These are phyloP conservation scores for Geranomyces michiganensis DNA, from an alignment of 192 early-diverging fungal genomes.

Conservation along the genomic window DNA sequence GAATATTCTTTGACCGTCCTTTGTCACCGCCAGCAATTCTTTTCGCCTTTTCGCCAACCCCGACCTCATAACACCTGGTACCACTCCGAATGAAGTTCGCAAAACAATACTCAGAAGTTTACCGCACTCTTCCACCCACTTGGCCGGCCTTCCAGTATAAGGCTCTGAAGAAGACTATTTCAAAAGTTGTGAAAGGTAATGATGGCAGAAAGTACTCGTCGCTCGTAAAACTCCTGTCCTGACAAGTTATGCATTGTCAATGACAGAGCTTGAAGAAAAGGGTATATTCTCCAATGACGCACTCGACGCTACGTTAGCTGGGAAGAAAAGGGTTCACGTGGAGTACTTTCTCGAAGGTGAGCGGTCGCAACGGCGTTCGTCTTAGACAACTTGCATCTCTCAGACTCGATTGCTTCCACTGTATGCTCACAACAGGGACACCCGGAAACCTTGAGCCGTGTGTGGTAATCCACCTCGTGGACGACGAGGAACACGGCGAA, in stretches of 20 bases:
- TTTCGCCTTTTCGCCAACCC: background rate
- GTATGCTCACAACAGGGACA: background rate
- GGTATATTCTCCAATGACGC: slow-evolving; percentile 12
- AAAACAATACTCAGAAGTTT: slow-evolving; percentile 32
- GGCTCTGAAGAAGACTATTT: slow-evolving; percentile 33
- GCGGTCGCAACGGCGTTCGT: background rate
- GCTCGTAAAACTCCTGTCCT: background rate
- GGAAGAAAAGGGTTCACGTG: slow-evolving; percentile 9
- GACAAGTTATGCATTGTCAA: background rate
- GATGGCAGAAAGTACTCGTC: background rate
- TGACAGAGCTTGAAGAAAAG: slow-evolving; percentile 32
- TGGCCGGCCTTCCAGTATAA: slow-evolving; percentile 39
- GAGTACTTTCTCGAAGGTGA: slow-evolving; percentile 33
- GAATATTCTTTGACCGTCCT: too few relatives aligned
- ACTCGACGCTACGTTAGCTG: background rate
- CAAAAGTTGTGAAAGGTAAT: slow-evolving; percentile 32
- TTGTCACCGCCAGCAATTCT: too few relatives aligned
- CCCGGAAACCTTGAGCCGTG: slow-evolving; percentile 31
- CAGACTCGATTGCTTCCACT: background rate
- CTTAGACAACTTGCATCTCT: background rate
- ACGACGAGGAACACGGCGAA: slow-evolving; percentile 13
- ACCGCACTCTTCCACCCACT: slow-evolving; percentile 22
- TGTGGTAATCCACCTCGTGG: slow-evolving; percentile 22
- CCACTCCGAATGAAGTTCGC: slow-evolving; percentile 27
- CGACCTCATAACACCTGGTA: background rate